Conservation (phyloP, 805 yeast genomes). For the Grigorovia yakushimaensis region DNA sequence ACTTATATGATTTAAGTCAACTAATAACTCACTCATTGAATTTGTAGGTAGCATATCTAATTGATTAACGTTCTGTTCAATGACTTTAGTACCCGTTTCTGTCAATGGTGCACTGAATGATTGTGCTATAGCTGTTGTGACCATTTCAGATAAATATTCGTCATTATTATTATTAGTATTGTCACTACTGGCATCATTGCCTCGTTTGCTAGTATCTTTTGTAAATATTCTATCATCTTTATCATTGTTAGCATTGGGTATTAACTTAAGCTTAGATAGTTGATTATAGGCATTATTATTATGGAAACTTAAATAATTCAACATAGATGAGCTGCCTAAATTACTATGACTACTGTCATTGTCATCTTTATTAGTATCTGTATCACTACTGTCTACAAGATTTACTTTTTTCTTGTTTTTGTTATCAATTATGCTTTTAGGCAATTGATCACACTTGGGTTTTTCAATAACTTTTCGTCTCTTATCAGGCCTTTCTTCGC, state of each 20-base stretch:
- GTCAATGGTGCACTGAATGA: slow-evolving; percentile 13
- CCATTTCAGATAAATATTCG: slow-evolving; percentile 8
- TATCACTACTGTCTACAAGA: not conserved
- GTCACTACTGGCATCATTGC: not conserved
- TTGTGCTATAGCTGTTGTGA: slow-evolving; percentile 14
- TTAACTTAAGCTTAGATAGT: not conserved
- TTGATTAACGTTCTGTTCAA: slow-evolving; percentile 22
- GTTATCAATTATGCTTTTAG: no score
- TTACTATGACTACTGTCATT: not conserved
- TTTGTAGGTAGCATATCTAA: slow-evolving; percentile 22
- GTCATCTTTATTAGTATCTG: not conserved
- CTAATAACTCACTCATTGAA: slow-evolving; percentile 27
- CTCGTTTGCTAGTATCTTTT: not conserved
- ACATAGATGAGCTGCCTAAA: not conserved
- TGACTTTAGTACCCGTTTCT: slow-evolving; percentile 11
- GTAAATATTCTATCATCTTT: not conserved
- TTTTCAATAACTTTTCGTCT: not conserved
- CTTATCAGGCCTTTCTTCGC: not conserved
- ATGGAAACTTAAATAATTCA: not conserved
- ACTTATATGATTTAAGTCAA: slow-evolving; percentile 26
- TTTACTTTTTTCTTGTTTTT: no score
- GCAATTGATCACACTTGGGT: no score
- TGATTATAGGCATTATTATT: not conserved
- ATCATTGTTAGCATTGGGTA: not conserved
- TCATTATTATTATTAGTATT: not conserved